Evolutionary conservation across 2,329 filamentous ascomycete species (phyloP).

Genomic region (Ilyonectria destructans): DNA sequence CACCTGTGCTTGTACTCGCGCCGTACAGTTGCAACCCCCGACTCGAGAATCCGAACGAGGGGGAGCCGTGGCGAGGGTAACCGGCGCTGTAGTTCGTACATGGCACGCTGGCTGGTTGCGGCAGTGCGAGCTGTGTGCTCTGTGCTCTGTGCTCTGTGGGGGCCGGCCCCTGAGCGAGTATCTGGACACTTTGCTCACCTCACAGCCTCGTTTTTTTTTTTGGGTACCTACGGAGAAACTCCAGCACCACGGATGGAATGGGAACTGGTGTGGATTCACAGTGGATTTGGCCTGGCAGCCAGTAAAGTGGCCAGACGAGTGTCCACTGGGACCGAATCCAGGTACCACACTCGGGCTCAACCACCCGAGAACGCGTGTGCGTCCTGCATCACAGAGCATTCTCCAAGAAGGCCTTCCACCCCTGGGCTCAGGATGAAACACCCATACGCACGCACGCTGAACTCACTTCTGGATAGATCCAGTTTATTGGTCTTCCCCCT

Average conservation of each 20-base stretch:
- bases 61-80: too few species aligned
- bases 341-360: background rate
- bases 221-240: background rate
- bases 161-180: background rate
- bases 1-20: background rate
- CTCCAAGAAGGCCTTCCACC: conserved; percentile 6
- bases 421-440: conserved; percentile 20
- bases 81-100: too few species aligned
- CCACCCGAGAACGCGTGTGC: conserved; percentile 11
- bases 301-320: conserved; percentile 12
- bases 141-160: background rate
- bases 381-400: conserved; percentile 10
- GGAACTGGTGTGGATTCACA: conserved; percentile 5
- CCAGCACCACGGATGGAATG: background rate
- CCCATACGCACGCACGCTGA: conserved; percentile 12
- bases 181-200: background rate
- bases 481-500: background rate
- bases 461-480: background rate
- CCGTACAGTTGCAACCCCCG: too few species aligned
- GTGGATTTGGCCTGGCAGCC: conserved; percentile 1
- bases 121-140: background rate
- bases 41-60: too few species aligned
- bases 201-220: background rate
- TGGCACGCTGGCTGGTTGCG: background rate
- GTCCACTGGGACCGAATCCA: background rate